A percentile compares a stretch with the other conserved stretches of the same genome.
Evolutionary conservation across 2,329 filamentous ascomycete species (phyloP).

Genomic region (Parafenestella ontariensis): DNA sequence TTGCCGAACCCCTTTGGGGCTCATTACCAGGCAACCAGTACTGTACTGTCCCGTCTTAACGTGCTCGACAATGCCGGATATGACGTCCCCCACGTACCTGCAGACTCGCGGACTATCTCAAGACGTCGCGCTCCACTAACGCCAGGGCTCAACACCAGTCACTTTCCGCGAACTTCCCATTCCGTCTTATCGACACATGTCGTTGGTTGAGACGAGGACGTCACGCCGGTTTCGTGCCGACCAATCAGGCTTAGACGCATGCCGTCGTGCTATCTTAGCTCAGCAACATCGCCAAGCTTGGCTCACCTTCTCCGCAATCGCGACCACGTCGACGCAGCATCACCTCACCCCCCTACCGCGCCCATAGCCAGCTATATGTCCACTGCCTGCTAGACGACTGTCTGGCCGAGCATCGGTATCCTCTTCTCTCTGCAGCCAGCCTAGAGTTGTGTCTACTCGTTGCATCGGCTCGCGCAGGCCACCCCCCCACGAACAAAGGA

Average conservation of each 20-base stretch:
- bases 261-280: conserved; percentile 27
- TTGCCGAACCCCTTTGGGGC: conserved; percentile 29
- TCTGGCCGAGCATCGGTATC: conserved; percentile 49
- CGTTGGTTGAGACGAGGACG: conserved; percentile 35
- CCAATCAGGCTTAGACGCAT: conserved; percentile 40
- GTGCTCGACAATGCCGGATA: conserved; percentile 25
- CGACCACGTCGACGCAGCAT: conserved; percentile 28
- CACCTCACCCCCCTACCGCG: conserved; percentile 31
- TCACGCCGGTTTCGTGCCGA: conserved; percentile 14
- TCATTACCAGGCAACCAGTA: conserved; percentile 28
- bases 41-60: conserved; percentile 20
- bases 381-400: conserved; percentile 48
- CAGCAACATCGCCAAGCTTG: conserved; percentile 25
- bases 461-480: conserved; percentile 47
- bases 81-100: conserved; percentile 9
- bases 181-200: conserved; percentile 25
- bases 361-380: conserved; percentile 33
- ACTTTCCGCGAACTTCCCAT: conserved; percentile 32
- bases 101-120: conserved; percentile 3
- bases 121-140: conserved; percentile 23
- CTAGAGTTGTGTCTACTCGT: conserved; percentile 47
- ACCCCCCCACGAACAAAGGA: conserved; percentile 41
- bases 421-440: conserved; percentile 52
- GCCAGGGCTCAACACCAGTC: conserved; percentile 32
- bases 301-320: conserved; percentile 34